Evolutionary conservation across 2,329 filamentous ascomycete genomes (phyloP).

Genomic region (Aspergillus quadrilineatus): DNA sequence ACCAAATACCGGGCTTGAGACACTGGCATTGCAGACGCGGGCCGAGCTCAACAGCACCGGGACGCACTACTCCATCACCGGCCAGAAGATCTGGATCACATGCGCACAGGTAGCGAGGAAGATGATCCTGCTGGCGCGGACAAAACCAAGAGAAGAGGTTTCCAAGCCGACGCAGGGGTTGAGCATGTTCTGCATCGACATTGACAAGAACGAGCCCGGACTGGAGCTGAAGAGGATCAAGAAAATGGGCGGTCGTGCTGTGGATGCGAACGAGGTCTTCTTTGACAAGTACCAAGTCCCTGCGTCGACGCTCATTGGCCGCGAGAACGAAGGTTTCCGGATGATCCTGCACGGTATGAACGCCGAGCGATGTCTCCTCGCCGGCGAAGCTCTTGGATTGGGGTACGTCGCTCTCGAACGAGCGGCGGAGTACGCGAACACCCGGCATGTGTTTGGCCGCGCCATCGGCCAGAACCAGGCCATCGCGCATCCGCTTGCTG

Average conservation of each 20-base stretch:
- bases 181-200: conserved; percentile 76
- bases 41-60: conserved; percentile 57
- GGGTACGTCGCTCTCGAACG: conserved; percentile 69
- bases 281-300: conserved; percentile 75
- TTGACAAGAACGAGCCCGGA: conserved; percentile 61
- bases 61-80: conserved; percentile 64
- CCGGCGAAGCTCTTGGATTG: conserved; percentile 75
- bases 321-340: conserved; percentile 74
- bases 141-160: conserved; percentile 66
- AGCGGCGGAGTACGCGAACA: conserved; percentile 63
- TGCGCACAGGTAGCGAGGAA: conserved; percentile 78
- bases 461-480: conserved; percentile 62
- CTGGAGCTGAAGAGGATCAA: conserved; percentile 70
- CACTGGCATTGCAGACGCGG: conserved; percentile 65
- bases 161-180: conserved; percentile 71
- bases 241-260: conserved; percentile 81
- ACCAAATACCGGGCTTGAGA: conserved; percentile 77
- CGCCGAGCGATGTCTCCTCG: conserved; percentile 71
- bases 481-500: conserved; percentile 59
- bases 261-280: conserved; percentile 85
- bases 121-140: conserved; percentile 80
- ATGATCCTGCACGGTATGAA: conserved; percentile 80
- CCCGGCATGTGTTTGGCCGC: conserved; percentile 61
- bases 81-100: conserved; percentile 89
- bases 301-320: conserved; percentile 63